These are phyloP conservation scores for Mycena crocata DNA, from an alignment of 768 basidiomycete genomes.

Conservation along the genomic window DNA sequence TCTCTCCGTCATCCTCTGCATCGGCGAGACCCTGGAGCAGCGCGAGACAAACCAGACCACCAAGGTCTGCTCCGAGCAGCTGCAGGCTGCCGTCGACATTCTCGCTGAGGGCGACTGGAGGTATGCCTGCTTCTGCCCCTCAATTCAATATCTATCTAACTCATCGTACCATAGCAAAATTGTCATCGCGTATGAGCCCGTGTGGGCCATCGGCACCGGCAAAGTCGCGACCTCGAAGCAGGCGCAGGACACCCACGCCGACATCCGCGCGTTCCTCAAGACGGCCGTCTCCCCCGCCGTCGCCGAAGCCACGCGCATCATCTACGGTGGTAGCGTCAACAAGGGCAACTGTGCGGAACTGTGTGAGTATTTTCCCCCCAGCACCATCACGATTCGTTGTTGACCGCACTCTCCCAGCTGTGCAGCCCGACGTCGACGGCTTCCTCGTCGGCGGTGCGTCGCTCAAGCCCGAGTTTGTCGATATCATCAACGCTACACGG, in stretches of 20 bases:
- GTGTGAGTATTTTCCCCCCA: conserved; percentile 61
- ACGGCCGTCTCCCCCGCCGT: conserved; percentile 73
- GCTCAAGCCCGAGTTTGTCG: conserved; percentile 95
- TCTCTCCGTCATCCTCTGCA: conserved; percentile 92
- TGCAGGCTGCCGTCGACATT: conserved; percentile 77
- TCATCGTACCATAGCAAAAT: conserved; percentile 67
- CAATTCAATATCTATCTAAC: background rate
- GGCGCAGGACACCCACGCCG: conserved; percentile 92
- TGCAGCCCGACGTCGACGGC: conserved; percentile 89
- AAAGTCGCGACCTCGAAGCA: conserved; percentile 93
- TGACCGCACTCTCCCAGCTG: conserved; percentile 56
- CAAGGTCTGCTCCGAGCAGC: conserved; percentile 84
- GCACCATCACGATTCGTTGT: background rate
- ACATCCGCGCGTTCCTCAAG: conserved; percentile 81
- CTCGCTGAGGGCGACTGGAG: conserved; percentile 81
- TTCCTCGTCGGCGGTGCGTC: conserved; percentile 99
- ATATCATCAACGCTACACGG: conserved; percentile 82
- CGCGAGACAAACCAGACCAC: conserved; percentile 84
- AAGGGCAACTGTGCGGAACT: conserved; percentile 91
- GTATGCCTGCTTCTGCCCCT: conserved; percentile 53
- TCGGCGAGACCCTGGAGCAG: conserved; percentile 93
- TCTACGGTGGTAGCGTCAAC: conserved; percentile 96
- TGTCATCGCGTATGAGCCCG: conserved; percentile 96
- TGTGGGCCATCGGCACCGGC: conserved; percentile 99
- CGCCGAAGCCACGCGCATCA: conserved; percentile 82